A percentile compares a stretch with the other conserved stretches of the same genome.
These are phyloP conservation scores for Aleurites moluccanus DNA, from an alignment of 441 rosid species.

Conservation along the genomic window DNA sequence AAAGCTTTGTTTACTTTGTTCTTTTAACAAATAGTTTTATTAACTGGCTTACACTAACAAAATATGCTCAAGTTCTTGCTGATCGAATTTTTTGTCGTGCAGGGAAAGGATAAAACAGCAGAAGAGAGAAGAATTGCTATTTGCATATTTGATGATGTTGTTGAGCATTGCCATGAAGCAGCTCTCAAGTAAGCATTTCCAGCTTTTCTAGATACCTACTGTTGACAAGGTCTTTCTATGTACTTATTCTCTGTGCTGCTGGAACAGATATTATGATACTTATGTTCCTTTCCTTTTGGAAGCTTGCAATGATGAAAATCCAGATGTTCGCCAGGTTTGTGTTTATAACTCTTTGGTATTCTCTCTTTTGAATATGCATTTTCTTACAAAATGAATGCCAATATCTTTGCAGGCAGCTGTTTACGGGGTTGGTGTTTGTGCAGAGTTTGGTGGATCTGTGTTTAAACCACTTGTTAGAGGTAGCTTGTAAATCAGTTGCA, in stretches of 20 bases:
- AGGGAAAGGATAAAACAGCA: conserved; percentile 99
- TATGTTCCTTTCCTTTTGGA: conserved; percentile 96
- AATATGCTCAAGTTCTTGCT: neutral
- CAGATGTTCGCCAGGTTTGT: conserved; percentile 94
- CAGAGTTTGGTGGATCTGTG: conserved; percentile 85
- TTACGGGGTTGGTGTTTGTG: conserved; percentile 98
- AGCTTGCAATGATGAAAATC: conserved; percentile 91
- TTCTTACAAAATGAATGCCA: neutral
- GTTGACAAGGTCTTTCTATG: conserved; percentile 1
- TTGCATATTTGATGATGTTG: conserved; percentile 98
- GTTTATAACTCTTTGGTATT: neutral
- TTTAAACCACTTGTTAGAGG: conserved; percentile 97
- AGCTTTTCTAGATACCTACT: conserved; percentile 4
- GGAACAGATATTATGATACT: conserved; percentile 83
- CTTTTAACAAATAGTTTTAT: neutral
- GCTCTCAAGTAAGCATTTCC: conserved; percentile 72
- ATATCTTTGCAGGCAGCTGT: conserved; percentile 77
- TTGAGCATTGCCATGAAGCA: conserved; percentile 93
- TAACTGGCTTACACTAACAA: neutral
- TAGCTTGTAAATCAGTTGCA: conserved; percentile 23
- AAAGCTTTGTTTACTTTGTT: neutral
- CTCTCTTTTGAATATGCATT: neutral
- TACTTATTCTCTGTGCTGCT: conserved; percentile 17
- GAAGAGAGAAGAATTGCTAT: conserved; percentile 99
- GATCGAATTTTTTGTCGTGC: neutral